phyloP scores from a whole-genome alignment of 2,329 filamentous ascomycete genomes.

The Botrytis aclada region DNA sequence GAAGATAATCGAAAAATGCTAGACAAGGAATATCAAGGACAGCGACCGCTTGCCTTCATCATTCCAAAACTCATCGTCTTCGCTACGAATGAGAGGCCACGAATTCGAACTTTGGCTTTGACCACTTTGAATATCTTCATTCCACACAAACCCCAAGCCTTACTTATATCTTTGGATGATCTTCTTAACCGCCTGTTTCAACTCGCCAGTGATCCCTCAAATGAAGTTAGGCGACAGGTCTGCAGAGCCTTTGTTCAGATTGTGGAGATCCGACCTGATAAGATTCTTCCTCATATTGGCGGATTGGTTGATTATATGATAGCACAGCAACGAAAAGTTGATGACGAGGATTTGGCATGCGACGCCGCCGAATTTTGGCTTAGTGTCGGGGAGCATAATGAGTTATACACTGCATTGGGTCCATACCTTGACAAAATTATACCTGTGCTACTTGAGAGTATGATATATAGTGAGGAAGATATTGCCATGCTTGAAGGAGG shows the following conservation, averaged over 20 bases:
- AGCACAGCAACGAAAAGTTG: conserved; percentile 73
- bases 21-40: conserved; percentile 82
- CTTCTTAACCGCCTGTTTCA: conserved; percentile 81
- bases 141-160: conserved; percentile 75
- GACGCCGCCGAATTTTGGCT: conserved; percentile 99
- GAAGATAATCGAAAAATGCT: conserved; percentile 89
- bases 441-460: conserved; percentile 85
- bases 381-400: conserved; percentile 82
- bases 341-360: conserved; percentile 85
- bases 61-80: conserved; percentile 89
- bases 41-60: conserved; percentile 82
- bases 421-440: conserved; percentile 83
- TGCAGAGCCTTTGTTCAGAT: conserved; percentile 91
- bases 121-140: conserved; percentile 90
- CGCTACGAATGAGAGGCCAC: conserved; percentile 70
- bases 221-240: conserved; percentile 86
- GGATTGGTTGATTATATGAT: conserved; percentile 93
- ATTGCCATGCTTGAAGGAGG: conserved; percentile 80
- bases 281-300: conserved; percentile 81
- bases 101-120: conserved; percentile 76
- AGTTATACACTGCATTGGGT: conserved; percentile 70
- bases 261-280: conserved; percentile 85
- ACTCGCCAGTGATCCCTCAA: conserved; percentile 70
- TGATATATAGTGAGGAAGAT: conserved; percentile 95
- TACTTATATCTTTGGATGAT: conserved; percentile 75